phyloP scores from a whole-genome alignment of 1,284 basidiomycete species.

The Xanthoconium separans region DNA sequence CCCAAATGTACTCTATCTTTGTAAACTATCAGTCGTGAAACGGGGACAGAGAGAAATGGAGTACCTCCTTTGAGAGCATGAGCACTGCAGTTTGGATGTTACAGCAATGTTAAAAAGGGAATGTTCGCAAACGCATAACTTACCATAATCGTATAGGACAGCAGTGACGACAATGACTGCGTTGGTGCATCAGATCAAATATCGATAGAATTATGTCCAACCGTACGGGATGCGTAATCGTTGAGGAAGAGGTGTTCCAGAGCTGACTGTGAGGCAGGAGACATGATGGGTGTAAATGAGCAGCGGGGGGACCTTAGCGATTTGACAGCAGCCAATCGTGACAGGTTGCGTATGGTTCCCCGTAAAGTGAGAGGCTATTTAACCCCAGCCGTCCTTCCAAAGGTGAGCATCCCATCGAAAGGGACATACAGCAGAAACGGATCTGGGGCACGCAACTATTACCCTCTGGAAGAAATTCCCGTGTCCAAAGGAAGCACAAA shows the following conservation, averaged over 20 bases:
- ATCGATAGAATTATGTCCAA: no score
- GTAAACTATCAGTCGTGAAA: background rate
- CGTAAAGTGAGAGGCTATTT: background rate
- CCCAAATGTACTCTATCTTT: conserved; percentile 15
- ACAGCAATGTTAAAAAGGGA: background rate
- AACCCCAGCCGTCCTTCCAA: background rate
- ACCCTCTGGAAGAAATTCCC: background rate
- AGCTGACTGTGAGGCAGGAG: background rate
- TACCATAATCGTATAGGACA: conserved; percentile 2
- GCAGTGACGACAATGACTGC: background rate
- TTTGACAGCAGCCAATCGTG: background rate
- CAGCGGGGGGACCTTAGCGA: background rate
- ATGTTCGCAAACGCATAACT: background rate
- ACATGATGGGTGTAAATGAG: background rate
- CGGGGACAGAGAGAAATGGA: background rate
- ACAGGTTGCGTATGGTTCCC: background rate
- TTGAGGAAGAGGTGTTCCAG: background rate
- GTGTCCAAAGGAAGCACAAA: background rate
- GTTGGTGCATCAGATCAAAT: background rate
- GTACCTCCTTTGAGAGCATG: conserved; percentile 6
- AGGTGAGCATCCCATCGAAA: background rate
- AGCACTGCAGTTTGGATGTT: background rate
- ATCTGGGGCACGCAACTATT: background rate
- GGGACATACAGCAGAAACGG: background rate
- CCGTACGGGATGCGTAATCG: conserved; percentile 1